Evolutionary conservation across 257 asterid species (phyloP).

Genomic region (Echites panduratus): DNA sequence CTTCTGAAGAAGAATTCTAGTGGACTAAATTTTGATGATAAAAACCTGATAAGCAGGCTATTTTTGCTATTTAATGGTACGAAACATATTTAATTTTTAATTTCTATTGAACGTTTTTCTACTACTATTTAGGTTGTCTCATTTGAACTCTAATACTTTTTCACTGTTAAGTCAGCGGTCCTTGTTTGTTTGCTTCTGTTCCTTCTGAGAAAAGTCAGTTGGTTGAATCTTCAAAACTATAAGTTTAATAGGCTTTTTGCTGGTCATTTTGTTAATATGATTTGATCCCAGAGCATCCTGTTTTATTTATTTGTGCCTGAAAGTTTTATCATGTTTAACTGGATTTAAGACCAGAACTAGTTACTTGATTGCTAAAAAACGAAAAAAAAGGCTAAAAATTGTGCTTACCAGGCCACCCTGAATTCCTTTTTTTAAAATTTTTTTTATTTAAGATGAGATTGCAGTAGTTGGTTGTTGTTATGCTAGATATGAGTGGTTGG

Average conservation of each 20-base stretch:
- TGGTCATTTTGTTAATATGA: background rate
- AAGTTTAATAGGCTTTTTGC: background rate
- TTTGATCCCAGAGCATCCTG: background rate
- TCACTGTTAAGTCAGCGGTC: background rate
- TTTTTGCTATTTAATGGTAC: conserved; percentile 77
- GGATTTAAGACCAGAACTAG: background rate
- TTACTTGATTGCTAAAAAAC: background rate
- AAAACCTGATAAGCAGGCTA: conserved; percentile 57
- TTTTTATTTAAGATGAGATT: background rate
- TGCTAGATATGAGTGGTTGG: background rate
- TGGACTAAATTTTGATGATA: conserved; percentile 75
- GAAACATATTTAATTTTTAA: conserved; percentile 6
- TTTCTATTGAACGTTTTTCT: conserved; percentile 3
- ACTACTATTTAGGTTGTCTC: background rate
- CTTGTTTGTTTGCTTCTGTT: background rate
- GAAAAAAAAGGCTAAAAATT: background rate
- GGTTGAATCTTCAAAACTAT: background rate
- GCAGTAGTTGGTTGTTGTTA: background rate
- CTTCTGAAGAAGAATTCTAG: conserved; percentile 81
- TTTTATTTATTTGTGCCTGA: background rate
- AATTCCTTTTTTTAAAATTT: background rate
- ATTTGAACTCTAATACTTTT: background rate
- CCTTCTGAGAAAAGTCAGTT: background rate
- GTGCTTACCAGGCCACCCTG: background rate
- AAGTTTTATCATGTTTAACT: background rate